Evolutionary conservation across 2,329 filamentous ascomycete genomes (phyloP).

Genomic region (Westerdykella ornata): DNA sequence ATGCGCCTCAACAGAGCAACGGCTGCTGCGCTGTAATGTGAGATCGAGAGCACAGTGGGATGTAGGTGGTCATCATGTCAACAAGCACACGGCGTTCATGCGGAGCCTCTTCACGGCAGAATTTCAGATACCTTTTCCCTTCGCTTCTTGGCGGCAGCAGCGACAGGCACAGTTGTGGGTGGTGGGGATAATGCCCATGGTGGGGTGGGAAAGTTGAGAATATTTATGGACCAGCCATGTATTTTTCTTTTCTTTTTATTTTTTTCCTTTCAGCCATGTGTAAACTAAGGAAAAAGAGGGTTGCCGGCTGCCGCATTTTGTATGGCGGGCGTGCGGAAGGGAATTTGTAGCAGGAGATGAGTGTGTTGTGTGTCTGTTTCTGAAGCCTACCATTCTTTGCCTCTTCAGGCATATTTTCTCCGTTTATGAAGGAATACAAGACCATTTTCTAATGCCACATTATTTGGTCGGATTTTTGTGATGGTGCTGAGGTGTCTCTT

Average conservation of each 20-base stretch:
- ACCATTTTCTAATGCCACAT: slow-evolving; percentile 14
- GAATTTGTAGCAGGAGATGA: too few relatives aligned
- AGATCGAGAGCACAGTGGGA: slow-evolving; percentile 17
- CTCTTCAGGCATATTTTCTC: slow-evolving; percentile 18
- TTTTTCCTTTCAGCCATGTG: slow-evolving; percentile 28
- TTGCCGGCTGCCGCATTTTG: slow-evolving; percentile 17
- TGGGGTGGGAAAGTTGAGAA: slow-evolving; percentile 20
- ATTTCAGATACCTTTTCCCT: slow-evolving; percentile 30
- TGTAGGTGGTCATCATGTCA: slow-evolving; percentile 28
- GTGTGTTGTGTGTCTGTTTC: slow-evolving; percentile 22
- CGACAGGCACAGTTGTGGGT: slow-evolving; percentile 1
- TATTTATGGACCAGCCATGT: slow-evolving; percentile 29
- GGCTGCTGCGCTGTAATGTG: slow-evolving; percentile 97
- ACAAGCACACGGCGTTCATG: slow-evolving; percentile 33
- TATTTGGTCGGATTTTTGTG: too few relatives aligned
- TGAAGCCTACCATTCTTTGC: slow-evolving; percentile 17
- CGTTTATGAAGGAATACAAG: slow-evolving; percentile 4
- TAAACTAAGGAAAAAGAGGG: slow-evolving; percentile 33
- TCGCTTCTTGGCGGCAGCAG: slow-evolving; percentile 1
- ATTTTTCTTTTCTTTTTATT: slow-evolving; percentile 4
- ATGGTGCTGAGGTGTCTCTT: too few relatives aligned
- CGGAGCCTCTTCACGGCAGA: slow-evolving; percentile 33
- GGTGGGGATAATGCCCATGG: slow-evolving; percentile 36
- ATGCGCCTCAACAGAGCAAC: slow-evolving; percentile 86
- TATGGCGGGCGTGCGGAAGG: slow-evolving; percentile 11